Evolutionary conservation across 2,329 filamentous ascomycete genomes (phyloP).

Genomic region (Colletotrichum sidae): DNA sequence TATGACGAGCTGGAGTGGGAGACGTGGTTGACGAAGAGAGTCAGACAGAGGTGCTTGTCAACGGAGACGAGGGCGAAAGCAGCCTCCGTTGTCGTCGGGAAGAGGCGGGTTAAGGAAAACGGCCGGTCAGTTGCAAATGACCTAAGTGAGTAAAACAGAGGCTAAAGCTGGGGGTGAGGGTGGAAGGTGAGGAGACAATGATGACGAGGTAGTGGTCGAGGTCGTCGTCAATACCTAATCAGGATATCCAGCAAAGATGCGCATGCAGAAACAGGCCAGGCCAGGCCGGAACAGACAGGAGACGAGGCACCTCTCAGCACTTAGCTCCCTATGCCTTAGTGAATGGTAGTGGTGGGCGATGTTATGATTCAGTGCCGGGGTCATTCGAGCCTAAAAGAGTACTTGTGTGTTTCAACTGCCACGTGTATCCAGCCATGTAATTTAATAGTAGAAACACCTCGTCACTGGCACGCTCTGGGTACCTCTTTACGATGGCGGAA

Average conservation of each 20-base stretch:
- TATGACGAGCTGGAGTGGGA: too few species aligned
- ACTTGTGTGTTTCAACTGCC: too few species aligned
- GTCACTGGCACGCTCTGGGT: too few species aligned
- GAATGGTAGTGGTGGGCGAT: background rate
- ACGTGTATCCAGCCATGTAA: too few species aligned
- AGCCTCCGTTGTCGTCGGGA: constrained; percentile 3
- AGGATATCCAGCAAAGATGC: constrained; percentile 9
- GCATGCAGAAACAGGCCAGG: constrained; percentile 12
- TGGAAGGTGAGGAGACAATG: background rate
- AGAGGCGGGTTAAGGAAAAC: constrained; percentile 9
- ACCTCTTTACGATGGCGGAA: too few species aligned
- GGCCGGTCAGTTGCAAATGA: too few species aligned
- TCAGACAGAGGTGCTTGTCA: background rate
- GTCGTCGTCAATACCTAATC: background rate
- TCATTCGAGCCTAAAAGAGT: too few species aligned
- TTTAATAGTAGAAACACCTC: too few species aligned
- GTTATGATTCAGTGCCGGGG: background rate
- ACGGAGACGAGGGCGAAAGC: constrained; percentile 16
- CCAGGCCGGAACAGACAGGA: background rate
- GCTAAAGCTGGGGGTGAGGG: constrained; percentile 4
- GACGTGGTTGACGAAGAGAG: background rate
- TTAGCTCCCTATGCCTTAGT: background rate
- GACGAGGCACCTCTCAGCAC: too few species aligned
- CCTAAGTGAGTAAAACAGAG: constrained; percentile 3
- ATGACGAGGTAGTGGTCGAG: constrained; percentile 22